phyloP scores from a whole-genome alignment of 495 filamentous ascomycete genomes.

The Xylaria telfairii region DNA sequence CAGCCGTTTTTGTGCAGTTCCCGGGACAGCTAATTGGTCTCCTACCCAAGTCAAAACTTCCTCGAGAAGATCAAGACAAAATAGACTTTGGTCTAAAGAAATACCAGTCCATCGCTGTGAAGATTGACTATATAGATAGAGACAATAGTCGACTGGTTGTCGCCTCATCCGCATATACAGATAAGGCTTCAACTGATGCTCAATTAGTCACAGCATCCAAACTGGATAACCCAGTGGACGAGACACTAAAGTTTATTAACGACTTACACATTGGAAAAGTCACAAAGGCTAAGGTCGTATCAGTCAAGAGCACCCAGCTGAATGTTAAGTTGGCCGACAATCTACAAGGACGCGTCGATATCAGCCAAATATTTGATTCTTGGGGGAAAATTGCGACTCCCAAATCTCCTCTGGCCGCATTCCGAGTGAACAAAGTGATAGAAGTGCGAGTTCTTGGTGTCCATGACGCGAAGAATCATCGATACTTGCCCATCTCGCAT shows the following conservation, averaged over 20 bases:
- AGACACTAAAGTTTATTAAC: constrained; percentile 64
- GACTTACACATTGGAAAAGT: constrained; percentile 77
- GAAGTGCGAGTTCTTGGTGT: constrained; percentile 81
- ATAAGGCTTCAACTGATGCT: constrained; percentile 34
- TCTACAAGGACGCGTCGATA: constrained; percentile 86
- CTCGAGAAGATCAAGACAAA: constrained; percentile 66
- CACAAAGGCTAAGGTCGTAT: constrained; percentile 78
- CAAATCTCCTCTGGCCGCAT: constrained; percentile 75
- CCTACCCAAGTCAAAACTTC: constrained; percentile 75
- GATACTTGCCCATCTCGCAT: constrained; percentile 90
- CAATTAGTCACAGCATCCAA: constrained; percentile 32
- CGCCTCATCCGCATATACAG: constrained; percentile 37
- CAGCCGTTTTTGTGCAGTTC: constrained; percentile 83
- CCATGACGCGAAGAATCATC: constrained; percentile 88
- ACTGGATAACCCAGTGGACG: constrained; percentile 73
- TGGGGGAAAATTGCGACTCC: constrained; percentile 85
- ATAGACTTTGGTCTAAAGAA: constrained; percentile 77
- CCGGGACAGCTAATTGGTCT: constrained; percentile 76
- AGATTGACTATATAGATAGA: constrained; percentile 71
- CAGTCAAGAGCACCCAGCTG: constrained; percentile 86
- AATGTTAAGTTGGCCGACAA: constrained; percentile 91
- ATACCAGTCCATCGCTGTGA: constrained; percentile 72
- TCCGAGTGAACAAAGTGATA: constrained; percentile 72
- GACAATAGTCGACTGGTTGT: constrained; percentile 49
- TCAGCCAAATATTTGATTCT: constrained; percentile 84